Evolutionary conservation across 1,139 yeast species (phyloP), one percentile per base, ranked within the genome.

Genomic region (Barnettozyma hawaiiensis): DNA sequence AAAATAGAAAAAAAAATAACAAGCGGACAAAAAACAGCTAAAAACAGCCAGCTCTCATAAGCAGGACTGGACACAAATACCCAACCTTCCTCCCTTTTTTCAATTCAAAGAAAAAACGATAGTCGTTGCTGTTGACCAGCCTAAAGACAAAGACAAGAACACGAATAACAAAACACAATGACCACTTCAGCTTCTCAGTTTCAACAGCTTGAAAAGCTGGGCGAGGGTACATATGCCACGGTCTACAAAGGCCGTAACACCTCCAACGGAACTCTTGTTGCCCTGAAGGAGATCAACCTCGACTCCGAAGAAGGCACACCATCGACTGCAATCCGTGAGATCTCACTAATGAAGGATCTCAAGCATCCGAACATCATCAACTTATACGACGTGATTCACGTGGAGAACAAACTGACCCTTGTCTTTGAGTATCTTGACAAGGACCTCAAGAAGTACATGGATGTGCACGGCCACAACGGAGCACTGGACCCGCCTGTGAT

Each of bases 231-330:
- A 2, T 92, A 92, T 70, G 98, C 98, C 44, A 92, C 97, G 7
- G 98, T 92, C 22, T 92, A 92, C 68, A 92, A 90, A 59, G 98
- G 97, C 10, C 74, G 96, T 47, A 92, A 92, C 63, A 77, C 95
- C 43, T 77, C 87, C 45, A 84, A 96, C 0, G 97, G 97, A 6
- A 89, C 92, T 26, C 73, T 87, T 41, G 98, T 92, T 20, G 98
- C 98, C 1, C 70, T 92, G 55, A 92, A 92, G 62, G 98, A 92
- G 63, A 94, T 92, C 63, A 87, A 83, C 55, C 71, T 92, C 50
- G 99, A 92, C 61, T 83, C 95, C 18, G 97, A 90, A 59, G 99
- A 92, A 64, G 98, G 98, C 11, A 92, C 97, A 0, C 98, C 98
- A 3, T 89, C 97, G 1, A 92, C 98, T 0, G 98, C 98, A 8